These are phyloP conservation scores for Saccharomyces hybrid DNA, from an alignment of 1,139 yeast genomes.

Conservation along the genomic window DNA sequence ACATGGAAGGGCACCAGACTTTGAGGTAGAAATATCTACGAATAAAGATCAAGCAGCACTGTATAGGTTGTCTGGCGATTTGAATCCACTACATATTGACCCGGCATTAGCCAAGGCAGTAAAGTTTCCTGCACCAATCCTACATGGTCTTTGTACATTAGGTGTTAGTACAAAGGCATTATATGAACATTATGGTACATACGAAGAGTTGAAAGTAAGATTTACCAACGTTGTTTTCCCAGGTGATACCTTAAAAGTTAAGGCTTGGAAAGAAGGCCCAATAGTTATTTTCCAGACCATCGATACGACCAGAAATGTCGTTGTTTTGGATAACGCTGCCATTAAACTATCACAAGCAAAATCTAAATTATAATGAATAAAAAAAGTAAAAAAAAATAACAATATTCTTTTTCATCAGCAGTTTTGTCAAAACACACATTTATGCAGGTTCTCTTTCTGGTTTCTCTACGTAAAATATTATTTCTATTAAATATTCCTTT, in stretches of 20 bases:
- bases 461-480: background rate
- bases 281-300: slow-evolving; percentile 74
- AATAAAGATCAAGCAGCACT: slow-evolving; percentile 74
- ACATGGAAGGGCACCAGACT: slow-evolving; percentile 54
- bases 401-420: background rate
- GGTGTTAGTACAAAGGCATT: slow-evolving; percentile 77
- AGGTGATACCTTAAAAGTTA: slow-evolving; percentile 81
- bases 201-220: slow-evolving; percentile 81
- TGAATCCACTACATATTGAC: slow-evolving; percentile 92
- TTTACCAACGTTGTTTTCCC: slow-evolving; percentile 92
- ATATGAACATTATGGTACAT: slow-evolving; percentile 72
- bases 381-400: background rate
- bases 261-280: slow-evolving; percentile 77
- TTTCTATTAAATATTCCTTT: background rate
- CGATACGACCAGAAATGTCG: slow-evolving; percentile 69
- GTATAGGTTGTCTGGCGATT: slow-evolving; percentile 89
- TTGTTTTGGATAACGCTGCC: slow-evolving; percentile 86
- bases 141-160: slow-evolving; percentile 87
- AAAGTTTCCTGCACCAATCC: slow-evolving; percentile 76
- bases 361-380: slow-evolving; percentile 20
- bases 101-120: slow-evolving; percentile 87
- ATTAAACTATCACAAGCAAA: slow-evolving; percentile 44
- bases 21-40: slow-evolving; percentile 52
- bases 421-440: background rate
- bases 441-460: no score